Percentiles rank a stretch among this genome's conserved stretches.
Conservation (phyloP, 768 basidiomycete species). For the Tricholoma flavovirens region DNA sequence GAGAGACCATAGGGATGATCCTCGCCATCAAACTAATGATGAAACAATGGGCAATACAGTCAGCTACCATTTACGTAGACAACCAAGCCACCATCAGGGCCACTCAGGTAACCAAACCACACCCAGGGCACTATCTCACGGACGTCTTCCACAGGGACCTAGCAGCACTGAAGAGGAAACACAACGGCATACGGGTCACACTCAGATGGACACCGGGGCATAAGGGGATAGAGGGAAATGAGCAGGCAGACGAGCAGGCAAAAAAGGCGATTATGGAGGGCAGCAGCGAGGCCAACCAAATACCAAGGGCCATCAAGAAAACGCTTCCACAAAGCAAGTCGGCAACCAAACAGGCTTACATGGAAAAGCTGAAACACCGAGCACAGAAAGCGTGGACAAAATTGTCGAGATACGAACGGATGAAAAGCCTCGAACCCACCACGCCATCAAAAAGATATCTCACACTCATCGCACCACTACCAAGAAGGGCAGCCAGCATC, state of each 20-base stretch:
- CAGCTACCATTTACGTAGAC: constrained; percentile 6
- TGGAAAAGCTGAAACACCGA: neutral
- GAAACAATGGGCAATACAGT: neutral
- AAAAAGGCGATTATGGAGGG: constrained; percentile 11
- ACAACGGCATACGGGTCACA: neutral
- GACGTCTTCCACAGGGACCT: neutral
- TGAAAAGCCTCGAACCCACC: constrained; percentile 5
- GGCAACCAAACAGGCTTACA: neutral
- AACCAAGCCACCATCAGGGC: constrained; percentile 11
- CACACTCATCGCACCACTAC: constrained; percentile 5
- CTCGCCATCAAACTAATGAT: constrained; percentile 10
- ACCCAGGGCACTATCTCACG: constrained; percentile 3
- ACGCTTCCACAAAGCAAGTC: neutral
- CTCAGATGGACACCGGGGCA: constrained; percentile 11
- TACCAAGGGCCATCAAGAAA: neutral
- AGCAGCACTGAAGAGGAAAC: neutral
- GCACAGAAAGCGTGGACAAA: neutral
- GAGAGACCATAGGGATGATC: constrained; percentile 9
- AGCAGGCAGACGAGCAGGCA: constrained; percentile 10
- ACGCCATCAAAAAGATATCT: constrained; percentile 12
- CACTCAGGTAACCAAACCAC: neutral
- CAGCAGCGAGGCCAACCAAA: neutral
- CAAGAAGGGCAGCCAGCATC: constrained; percentile 13
- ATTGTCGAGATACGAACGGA: neutral
- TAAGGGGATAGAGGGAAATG: constrained; percentile 9